phyloP scores from a whole-genome alignment of 2,329 filamentous ascomycete genomes.

The Fusarium papillatum region DNA sequence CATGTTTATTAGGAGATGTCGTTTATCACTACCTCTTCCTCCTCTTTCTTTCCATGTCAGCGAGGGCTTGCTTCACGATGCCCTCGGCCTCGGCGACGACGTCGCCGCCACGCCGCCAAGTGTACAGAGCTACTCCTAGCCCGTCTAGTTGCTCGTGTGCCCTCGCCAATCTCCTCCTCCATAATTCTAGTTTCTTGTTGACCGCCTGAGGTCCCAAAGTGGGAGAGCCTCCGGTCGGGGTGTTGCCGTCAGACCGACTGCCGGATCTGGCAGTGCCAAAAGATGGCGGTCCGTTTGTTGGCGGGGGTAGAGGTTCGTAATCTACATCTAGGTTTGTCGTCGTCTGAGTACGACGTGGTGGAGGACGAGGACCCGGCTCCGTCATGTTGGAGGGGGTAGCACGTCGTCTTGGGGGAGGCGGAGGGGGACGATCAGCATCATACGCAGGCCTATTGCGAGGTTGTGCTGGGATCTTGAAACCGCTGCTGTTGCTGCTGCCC shows the following conservation, averaged over 20 bases:
- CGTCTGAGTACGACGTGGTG: slow-evolving; percentile 47
- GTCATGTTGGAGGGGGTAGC: slow-evolving; percentile 54
- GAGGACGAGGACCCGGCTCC: slow-evolving; percentile 44
- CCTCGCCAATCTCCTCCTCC: slow-evolving; percentile 75
- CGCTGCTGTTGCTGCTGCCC: slow-evolving; percentile 27
- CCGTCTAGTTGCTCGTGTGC: slow-evolving; percentile 74
- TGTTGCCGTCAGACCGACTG: slow-evolving; percentile 48
- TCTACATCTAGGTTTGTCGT: slow-evolving; percentile 57
- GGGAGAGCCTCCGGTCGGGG: slow-evolving; percentile 51
- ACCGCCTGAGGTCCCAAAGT: slow-evolving; percentile 50
- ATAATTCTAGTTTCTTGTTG: slow-evolving; percentile 81
- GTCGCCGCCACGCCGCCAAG: slow-evolving; percentile 81
- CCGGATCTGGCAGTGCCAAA: slow-evolving; percentile 43
- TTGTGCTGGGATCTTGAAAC: slow-evolving; percentile 29
- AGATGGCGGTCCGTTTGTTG: slow-evolving; percentile 40
- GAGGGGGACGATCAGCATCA: slow-evolving; percentile 51
- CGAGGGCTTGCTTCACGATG: slow-evolving; percentile 70
- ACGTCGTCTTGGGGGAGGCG: slow-evolving; percentile 62
- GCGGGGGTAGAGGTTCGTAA: slow-evolving; percentile 55
- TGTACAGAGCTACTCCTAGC: slow-evolving; percentile 77
- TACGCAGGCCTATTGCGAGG: slow-evolving; percentile 28
- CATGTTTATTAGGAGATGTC: slow-evolving; percentile 7
- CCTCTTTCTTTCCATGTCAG: slow-evolving; percentile 53
- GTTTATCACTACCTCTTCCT: slow-evolving; percentile 19
- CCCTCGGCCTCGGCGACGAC: slow-evolving; percentile 75